Conservation (phyloP, 345 rosid species). For the Pistacia vera region DNA sequence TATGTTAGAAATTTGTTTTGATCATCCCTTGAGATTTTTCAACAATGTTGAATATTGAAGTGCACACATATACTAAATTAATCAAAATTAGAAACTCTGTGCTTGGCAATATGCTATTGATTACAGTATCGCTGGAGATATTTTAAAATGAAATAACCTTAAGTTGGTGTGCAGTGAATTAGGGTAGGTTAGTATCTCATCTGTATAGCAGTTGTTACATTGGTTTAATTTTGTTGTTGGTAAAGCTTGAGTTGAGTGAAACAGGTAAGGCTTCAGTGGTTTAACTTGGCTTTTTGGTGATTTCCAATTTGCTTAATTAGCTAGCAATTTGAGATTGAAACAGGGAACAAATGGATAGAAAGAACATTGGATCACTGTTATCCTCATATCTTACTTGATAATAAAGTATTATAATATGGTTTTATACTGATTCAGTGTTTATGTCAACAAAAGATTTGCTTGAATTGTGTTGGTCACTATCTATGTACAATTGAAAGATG, state of each 20-base stretch:
- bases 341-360: neutral
- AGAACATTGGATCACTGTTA: neutral
- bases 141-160: too few relatives aligned
- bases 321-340: conserved; percentile 16
- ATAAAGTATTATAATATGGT: neutral
- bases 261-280: neutral
- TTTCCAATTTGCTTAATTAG: conserved; percentile 18
- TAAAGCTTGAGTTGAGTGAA: too few relatives aligned
- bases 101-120: too few relatives aligned
- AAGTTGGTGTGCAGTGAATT: neutral
- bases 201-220: too few relatives aligned
- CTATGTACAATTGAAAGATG: too few relatives aligned
- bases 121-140: neutral
- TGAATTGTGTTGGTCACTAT: conserved; percentile 2
- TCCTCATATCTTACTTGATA: neutral
- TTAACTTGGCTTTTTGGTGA: neutral
- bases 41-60: neutral
- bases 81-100: neutral
- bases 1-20: too few relatives aligned
- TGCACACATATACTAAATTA: neutral
- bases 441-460: neutral
- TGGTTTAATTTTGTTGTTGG: neutral
- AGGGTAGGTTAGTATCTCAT: neutral
- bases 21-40: too few relatives aligned
- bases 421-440: neutral